Conservation (phyloP, 2,329 filamentous ascomycete genomes). For the Verticillium albo-atrum region DNA sequence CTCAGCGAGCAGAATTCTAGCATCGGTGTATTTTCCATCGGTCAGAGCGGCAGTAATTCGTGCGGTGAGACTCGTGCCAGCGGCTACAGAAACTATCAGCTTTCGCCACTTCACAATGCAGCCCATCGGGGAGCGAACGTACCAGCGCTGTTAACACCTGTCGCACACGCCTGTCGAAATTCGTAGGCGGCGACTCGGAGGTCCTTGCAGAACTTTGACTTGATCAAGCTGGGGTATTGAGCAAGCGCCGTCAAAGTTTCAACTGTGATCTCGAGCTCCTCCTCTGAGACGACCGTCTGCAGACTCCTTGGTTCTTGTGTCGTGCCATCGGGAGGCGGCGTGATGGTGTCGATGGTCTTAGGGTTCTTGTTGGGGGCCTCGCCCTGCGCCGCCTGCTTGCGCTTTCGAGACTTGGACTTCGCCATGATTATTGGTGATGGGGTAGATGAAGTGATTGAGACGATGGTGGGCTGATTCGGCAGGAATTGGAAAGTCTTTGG, state of each 20-base stretch:
- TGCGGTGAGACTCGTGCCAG: conserved; percentile 55
- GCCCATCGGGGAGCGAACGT: conserved; percentile 8
- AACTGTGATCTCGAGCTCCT: conserved; percentile 63
- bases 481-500: background rate
- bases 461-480: background rate
- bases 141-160: conserved; percentile 56
- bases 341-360: conserved; percentile 28
- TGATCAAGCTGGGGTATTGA: conserved; percentile 57
- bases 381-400: conserved; percentile 34
- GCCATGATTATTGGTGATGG: conserved; percentile 24
- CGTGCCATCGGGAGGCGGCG: conserved; percentile 29
- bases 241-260: conserved; percentile 58
- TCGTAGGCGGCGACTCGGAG: conserved; percentile 63
- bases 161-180: conserved; percentile 65
- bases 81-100: background rate
- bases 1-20: conserved; percentile 60
- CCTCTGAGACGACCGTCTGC: conserved; percentile 50
- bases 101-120: background rate
- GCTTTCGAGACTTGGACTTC: conserved; percentile 40
- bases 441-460: background rate
- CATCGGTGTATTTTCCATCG: conserved; percentile 63
- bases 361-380: conserved; percentile 30
- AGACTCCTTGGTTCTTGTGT: conserved; percentile 39
- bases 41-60: conserved; percentile 61
- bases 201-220: conserved; percentile 64